These are phyloP conservation scores for Musa troglodytarum DNA, from an alignment of 176 grass and related monocot species.

Conservation along the genomic window DNA sequence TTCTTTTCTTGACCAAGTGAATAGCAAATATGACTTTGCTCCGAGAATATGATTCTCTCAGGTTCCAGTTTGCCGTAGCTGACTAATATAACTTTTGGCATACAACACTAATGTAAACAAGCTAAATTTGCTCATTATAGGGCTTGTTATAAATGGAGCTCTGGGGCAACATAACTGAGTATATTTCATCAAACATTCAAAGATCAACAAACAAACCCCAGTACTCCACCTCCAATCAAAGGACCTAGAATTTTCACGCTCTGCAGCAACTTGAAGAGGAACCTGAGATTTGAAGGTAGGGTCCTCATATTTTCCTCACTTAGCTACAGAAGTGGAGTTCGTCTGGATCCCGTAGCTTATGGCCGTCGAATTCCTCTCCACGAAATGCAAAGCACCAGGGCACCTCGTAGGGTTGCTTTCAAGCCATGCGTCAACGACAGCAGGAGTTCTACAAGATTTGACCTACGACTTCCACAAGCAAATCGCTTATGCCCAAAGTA, in stretches of 20 bases:
- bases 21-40: too few species aligned
- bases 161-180: not conserved
- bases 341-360: conserved; percentile 91
- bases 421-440: conserved; percentile 82
- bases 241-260: conserved; percentile 91
- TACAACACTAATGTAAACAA: too few species aligned
- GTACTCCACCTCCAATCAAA: conserved; percentile 72
- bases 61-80: too few species aligned
- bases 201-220: not conserved
- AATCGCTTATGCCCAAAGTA: not conserved
- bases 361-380: conserved; percentile 51
- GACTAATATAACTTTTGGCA: too few species aligned
- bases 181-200: not conserved
- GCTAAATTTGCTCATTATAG: too few species aligned
- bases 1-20: too few species aligned
- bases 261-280: conserved; percentile 92
- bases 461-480: conserved; percentile 39
- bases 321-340: conserved; percentile 76
- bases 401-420: conserved; percentile 64
- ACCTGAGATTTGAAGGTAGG: conserved; percentile 97
- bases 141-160: not conserved
- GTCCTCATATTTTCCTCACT: conserved; percentile 75
- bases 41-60: too few species aligned
- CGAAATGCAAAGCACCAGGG: conserved; percentile 88
- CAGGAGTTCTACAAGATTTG: conserved; percentile 51